phyloP scores from a whole-genome alignment of 306 rosid genomes.

The Cicer arietinum region DNA sequence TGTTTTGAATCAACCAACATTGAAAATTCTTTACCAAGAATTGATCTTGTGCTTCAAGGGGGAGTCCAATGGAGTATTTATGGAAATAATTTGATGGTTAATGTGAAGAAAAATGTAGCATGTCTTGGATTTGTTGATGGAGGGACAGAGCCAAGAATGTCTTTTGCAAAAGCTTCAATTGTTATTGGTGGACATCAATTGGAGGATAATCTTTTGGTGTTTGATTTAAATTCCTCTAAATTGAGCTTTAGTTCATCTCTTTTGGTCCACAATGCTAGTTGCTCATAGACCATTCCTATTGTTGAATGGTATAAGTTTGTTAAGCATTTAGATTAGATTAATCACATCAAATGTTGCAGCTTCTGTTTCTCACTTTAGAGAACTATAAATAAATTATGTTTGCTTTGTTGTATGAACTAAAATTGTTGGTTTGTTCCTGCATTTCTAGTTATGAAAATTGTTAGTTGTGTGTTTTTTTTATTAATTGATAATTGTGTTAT shows the following conservation, averaged over 20 bases:
- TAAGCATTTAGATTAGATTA: not conserved
- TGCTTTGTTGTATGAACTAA: not conserved
- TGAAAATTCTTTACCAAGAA: constrained; percentile 37
- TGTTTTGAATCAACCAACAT: constrained; percentile 44
- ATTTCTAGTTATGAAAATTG: no score
- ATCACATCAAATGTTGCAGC: not conserved
- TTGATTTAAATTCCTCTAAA: constrained; percentile 42
- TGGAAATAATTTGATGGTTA: constrained; percentile 50
- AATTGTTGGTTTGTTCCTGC: not conserved
- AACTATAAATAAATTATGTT: not conserved
- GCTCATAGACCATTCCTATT: constrained; percentile 14
- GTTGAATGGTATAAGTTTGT: not conserved
- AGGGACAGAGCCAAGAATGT: constrained; percentile 38
- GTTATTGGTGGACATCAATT: constrained; percentile 48
- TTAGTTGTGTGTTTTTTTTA: no score
- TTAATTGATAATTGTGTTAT: no score
- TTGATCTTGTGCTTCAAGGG: constrained; percentile 48
- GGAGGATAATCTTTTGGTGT: constrained; percentile 44
- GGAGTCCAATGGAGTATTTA: constrained; percentile 45
- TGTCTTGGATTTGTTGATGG: constrained; percentile 56
- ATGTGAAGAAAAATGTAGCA: constrained; percentile 40
- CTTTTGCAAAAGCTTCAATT: constrained; percentile 37
- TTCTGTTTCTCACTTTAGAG: not conserved
- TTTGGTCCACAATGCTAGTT: constrained; percentile 34
- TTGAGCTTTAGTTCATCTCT: constrained; percentile 51